phyloP scores from a whole-genome alignment of 768 basidiomycete genomes.

The Suillus placidus region DNA sequence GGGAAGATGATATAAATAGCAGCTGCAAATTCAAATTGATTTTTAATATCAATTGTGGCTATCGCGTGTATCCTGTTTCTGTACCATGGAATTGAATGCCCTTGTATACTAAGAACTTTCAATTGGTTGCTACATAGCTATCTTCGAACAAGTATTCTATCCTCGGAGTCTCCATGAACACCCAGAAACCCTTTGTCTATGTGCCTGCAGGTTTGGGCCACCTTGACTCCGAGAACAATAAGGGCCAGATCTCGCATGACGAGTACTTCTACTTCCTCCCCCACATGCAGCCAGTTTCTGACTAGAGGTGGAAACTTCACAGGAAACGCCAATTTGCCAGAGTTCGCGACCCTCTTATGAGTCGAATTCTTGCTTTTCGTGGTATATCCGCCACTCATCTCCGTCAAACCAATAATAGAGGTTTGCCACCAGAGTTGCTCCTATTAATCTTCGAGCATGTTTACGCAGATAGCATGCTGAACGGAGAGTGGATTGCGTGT shows the following conservation, averaged over 20 bases:
- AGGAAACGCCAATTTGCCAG: background rate
- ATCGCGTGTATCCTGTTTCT: too few relatives aligned
- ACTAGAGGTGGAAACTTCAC: background rate
- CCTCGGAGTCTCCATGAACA: background rate
- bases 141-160: background rate
- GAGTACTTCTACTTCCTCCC: background rate
- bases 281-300: background rate
- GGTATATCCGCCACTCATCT: background rate
- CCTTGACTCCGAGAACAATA: background rate
- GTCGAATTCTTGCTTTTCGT: background rate
- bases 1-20: too few relatives aligned
- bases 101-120: background rate
- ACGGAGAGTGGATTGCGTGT: background rate
- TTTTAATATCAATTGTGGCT: too few relatives aligned
- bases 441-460: constrained; percentile 1
- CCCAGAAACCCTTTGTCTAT: background rate
- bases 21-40: too few relatives aligned
- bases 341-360: background rate
- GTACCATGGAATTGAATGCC: background rate
- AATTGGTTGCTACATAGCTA: background rate
- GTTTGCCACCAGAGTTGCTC: constrained; percentile 2
- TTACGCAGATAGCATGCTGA: background rate
- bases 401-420: background rate
- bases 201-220: background rate
- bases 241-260: background rate